Percentiles rank a stretch among this genome's conserved stretches.
phyloP scores from a whole-genome alignment of 2,329 filamentous ascomycete species.

The Ciborinia camelliae region DNA sequence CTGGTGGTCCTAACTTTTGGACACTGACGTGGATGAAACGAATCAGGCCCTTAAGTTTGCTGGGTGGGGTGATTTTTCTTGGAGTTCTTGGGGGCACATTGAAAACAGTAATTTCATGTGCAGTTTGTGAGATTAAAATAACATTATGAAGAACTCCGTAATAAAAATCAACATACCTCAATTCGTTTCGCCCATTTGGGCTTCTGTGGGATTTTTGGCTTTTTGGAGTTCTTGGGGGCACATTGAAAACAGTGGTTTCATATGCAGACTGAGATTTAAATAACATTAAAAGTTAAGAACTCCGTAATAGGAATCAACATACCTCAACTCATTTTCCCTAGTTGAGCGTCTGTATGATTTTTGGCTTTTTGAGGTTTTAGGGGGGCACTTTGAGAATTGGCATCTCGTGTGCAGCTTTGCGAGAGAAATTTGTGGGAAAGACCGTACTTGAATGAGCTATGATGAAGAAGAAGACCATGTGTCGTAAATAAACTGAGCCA shows the following conservation, averaged over 20 bases:
- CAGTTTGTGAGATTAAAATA: background rate
- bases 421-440: background rate
- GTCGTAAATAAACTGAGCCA: background rate
- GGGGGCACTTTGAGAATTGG: background rate
- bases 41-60: background rate
- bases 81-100: background rate
- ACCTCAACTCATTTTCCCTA: background rate
- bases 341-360: too few relatives aligned
- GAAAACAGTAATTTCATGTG: background rate
- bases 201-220: background rate
- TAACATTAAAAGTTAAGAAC: too few relatives aligned
- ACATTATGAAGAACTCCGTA: too few relatives aligned
- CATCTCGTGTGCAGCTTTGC: background rate
- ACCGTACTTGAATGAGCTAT: conserved; percentile 1
- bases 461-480: conserved; percentile 6
- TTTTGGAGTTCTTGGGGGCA: background rate
- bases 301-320: background rate
- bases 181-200: background rate
- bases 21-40: background rate
- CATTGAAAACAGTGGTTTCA: background rate
- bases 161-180: background rate
- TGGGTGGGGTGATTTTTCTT: background rate
- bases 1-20: background rate
- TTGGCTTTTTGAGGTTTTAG: background rate
- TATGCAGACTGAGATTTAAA: background rate